Base-by-base conservation (phyloP, 1,284 basidiomycete species). In the Gomphus bonarii region DNA sequence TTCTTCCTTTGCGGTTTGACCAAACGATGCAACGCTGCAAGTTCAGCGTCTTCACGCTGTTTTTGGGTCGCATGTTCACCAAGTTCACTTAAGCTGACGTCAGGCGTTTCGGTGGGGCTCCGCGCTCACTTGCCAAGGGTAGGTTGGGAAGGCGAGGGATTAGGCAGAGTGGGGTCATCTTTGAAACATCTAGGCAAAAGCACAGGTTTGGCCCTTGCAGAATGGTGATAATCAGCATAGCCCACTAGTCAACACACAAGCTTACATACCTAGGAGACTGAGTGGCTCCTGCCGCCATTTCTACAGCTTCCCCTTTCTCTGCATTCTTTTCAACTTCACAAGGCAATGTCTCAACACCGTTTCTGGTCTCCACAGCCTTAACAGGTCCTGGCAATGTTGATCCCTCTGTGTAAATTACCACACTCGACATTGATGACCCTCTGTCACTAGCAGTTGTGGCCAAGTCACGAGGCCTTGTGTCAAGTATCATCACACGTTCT, bases 71-170 rank as follows among this genome's bases (percentile, higher is more conserved):
- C 42, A 43, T 43, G 7, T 9, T n/a, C 18, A 16, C 18, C 3
- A 10, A 43, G 18, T 10, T 43, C 42, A 22, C 14, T 43, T 3
- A 43, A 3, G 33, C 28, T 47, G 25, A 36, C 36, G 28, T 57
- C 48, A 1, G 55, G 55, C 5, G 55, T 57, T 1, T 57, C 55
- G 8, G 11, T 20, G 1, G 25, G 25, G 20, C 42, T n/a, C n/a
- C 55, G 55, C 9, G 49, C 12, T 14, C 55, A 48, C 18, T 57
- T 57, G 20, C 55, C 55, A 1, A 57, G 47, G 11, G 48, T 43
- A 31, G 55, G 55, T 6, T 20, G 33, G 1, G 48, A 36, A 14
- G 55, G 55, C 7, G 54, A 55, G 22, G 44, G 44, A 14, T 33
- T 22, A 5, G 43, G 31, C 22, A 44, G 52, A 6, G 18, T 20